Conservation (phyloP, 352 stramenopile genomes). For the Pythium inflatum region DNA sequence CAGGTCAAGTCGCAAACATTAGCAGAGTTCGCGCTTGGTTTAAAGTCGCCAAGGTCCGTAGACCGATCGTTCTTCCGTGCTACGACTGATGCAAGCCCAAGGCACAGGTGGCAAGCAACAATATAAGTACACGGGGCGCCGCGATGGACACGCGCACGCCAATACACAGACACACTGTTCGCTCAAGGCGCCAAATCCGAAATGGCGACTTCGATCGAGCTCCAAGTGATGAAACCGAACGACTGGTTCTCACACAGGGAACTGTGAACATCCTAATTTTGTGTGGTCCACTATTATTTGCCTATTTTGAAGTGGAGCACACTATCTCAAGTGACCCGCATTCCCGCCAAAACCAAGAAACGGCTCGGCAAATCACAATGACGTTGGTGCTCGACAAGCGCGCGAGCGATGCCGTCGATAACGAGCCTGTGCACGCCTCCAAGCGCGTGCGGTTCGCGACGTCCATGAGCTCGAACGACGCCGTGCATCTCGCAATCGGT, state of each 20-base stretch:
- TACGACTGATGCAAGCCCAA: slow-evolving; percentile 86
- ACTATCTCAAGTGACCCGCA: not conserved
- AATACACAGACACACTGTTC: not conserved
- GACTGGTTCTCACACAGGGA: not conserved
- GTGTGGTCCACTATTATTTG: slow-evolving; percentile 31
- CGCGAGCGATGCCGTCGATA: slow-evolving; percentile 26
- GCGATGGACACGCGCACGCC: not conserved
- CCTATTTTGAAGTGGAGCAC: slow-evolving; percentile 17
- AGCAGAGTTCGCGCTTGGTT: slow-evolving; percentile 73
- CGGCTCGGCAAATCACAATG: slow-evolving; percentile 1
- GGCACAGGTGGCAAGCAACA: slow-evolving; percentile 73
- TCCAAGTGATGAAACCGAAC: not conserved
- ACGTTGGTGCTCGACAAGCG: slow-evolving; percentile 23
- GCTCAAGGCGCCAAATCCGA: not conserved
- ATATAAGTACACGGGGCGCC: slow-evolving; percentile 60
- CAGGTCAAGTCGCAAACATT: slow-evolving; percentile 83
- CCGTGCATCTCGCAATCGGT: slow-evolving; percentile 66
- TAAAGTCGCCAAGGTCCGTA: slow-evolving; percentile 76
- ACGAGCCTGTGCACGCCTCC: slow-evolving; percentile 20
- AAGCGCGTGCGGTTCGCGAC: slow-evolving; percentile 76
- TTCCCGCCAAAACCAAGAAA: slow-evolving; percentile 27
- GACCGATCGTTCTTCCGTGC: slow-evolving; percentile 70
- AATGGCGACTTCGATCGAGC: not conserved
- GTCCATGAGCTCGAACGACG: slow-evolving; percentile 50
- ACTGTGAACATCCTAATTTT: not conserved